Evolutionary conservation across 2,329 filamentous ascomycete genomes (phyloP).

Genomic region (Penicillium sp.): DNA sequence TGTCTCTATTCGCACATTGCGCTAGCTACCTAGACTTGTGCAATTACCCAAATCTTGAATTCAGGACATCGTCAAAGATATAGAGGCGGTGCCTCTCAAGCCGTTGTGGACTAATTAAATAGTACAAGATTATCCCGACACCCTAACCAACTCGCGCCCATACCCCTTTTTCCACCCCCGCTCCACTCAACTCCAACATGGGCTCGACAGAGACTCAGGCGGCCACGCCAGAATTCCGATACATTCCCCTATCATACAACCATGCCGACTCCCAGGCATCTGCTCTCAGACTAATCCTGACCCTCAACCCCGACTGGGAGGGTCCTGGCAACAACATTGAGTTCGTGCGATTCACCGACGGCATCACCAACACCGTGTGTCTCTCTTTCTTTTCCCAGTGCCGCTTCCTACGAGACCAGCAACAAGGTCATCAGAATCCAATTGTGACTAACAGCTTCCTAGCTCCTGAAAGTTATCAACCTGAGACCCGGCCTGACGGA

Average conservation of each 20-base stretch:
- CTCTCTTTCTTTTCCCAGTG: constrained; percentile 11
- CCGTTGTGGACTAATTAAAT: constrained; percentile 3
- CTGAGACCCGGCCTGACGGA: constrained; percentile 64
- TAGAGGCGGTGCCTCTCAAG: neutral
- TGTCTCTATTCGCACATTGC: neutral
- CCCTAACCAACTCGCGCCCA: constrained; percentile 1
- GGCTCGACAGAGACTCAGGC: constrained; percentile 23
- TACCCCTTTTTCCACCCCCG: constrained; percentile 5
- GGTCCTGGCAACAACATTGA: constrained; percentile 70
- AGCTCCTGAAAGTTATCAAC: constrained; percentile 53
- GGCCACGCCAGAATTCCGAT: constrained; percentile 33
- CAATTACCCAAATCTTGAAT: neutral
- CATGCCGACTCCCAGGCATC: constrained; percentile 73
- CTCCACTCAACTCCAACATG: constrained; percentile 20
- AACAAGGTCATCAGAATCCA: neutral
- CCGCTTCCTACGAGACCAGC: neutral
- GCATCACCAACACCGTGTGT: constrained; percentile 89
- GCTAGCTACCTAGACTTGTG: neutral
- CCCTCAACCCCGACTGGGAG: constrained; percentile 81
- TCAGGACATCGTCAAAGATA: neutral
- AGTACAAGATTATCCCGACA: neutral
- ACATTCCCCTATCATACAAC: constrained; percentile 76
- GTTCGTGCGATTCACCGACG: constrained; percentile 90
- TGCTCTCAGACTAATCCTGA: constrained; percentile 73
- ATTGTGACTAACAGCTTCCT: constrained; percentile 7